Evolutionary conservation across 345 rosid genomes (phyloP), one percentile per base, ranked within the genome.

Genomic region (Aquilaria sinensis): DNA sequence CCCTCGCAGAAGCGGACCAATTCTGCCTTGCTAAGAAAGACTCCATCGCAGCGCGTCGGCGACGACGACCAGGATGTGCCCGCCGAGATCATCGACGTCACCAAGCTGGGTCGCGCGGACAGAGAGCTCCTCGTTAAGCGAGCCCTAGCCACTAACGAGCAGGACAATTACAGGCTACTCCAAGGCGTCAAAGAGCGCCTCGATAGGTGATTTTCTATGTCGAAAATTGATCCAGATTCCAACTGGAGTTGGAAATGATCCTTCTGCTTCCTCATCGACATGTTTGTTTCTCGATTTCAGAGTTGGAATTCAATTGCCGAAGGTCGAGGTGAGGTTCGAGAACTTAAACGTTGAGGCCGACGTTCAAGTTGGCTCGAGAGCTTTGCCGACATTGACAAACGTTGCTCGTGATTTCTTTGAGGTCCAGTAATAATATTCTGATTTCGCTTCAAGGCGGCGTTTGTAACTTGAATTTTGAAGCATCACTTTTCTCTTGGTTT

Each of bases 361-460:
- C 49, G 88, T 86, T 65, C 86, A 81, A 72, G 82, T 74, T 32
- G 93, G 91, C 23, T 75, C 81, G 3, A 81, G 98, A 80, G 96
- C 98, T 45, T 81, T 92, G 57, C 98, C 98, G 1, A 89, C 96
- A 57, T 80, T 92, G 80, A 66, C 78, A 61, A 92, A 92, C 62
- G 80, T 69, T 15, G 56, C 81, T 56, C 96, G 85, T 37, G 79
- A 92, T 68, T 53, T 77, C 9, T 1, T 81, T 47, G 96, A 92
- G 95, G 96, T 92, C 10, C 14, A 34, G 43, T 46, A 32, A 59
- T 37, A 37, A 37, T 37, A 23, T 23, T 23, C 23, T 37, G 7
- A 37, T 37, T 37, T 3, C 43, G 43, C 43, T 37, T 37, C 7
- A 37, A 37, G 43, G 43, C 7, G 43, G 7, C 43, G 43, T 37